Evolutionary conservation across 257 asterid species (phyloP).

Genomic region (Scutellaria barbata): DNA sequence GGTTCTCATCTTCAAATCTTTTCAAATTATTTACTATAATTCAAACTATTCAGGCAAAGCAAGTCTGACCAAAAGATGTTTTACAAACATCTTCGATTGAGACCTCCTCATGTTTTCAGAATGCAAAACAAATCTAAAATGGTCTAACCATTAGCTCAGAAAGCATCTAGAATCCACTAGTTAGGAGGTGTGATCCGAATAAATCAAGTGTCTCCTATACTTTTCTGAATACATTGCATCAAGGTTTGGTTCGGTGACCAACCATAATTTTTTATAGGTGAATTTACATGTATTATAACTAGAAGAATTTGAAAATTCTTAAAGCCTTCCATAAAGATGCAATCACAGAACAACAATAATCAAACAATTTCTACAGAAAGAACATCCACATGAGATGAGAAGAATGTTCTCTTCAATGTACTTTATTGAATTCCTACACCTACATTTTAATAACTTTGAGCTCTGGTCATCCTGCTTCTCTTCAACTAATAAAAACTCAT

Average conservation of each 20-base stretch:
- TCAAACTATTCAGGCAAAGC: not conserved
- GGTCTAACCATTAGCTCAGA: constrained; percentile 3
- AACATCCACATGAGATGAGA: not conserved
- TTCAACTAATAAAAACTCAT: constrained; percentile 22
- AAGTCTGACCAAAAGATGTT: not conserved
- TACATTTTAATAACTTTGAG: constrained; percentile 3
- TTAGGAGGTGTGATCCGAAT: not conserved
- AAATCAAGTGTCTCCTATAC: constrained; percentile 11
- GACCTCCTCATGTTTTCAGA: not conserved
- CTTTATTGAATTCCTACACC: constrained; percentile 15
- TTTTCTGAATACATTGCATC: constrained; percentile 1
- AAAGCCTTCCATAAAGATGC: not conserved
- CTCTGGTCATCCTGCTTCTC: constrained; percentile 1
- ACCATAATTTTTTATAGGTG: not conserved
- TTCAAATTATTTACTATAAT: not conserved
- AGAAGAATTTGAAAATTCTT: not conserved
- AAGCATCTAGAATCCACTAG: not conserved
- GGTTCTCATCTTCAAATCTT: constrained; percentile 3
- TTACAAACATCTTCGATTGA: not conserved
- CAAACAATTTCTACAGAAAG: not conserved
- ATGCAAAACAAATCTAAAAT: not conserved
- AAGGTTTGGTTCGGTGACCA: not conserved
- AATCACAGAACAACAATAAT: not conserved
- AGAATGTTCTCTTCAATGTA: not conserved
- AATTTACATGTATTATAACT: not conserved